phyloP scores from a whole-genome alignment of 2,329 filamentous ascomycete genomes.

The Colletotrichum horii region DNA sequence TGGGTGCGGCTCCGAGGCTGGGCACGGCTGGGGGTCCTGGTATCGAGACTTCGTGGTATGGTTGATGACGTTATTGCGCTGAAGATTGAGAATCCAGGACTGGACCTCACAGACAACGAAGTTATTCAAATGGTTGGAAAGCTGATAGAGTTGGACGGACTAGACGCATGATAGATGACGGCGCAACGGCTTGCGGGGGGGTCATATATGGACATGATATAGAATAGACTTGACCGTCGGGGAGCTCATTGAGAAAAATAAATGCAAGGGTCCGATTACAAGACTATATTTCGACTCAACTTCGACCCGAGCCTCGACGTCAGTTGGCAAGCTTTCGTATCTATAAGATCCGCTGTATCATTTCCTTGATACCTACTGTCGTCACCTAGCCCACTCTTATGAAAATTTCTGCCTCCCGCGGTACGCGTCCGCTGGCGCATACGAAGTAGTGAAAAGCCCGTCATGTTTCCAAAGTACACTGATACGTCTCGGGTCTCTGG shows the following conservation, averaged over 20 bases:
- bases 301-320: not conserved
- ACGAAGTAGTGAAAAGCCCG: not conserved
- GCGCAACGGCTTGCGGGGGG: not conserved
- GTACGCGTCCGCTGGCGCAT: not conserved
- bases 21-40: constrained; percentile 91
- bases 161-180: constrained; percentile 62
- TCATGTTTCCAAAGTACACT: not conserved
- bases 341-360: not conserved
- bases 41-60: constrained; percentile 82
- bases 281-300: not conserved
- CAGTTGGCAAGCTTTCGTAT: not conserved
- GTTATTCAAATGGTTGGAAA: constrained; percentile 80
- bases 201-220: not conserved
- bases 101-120: constrained; percentile 63
- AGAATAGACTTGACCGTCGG: not conserved
- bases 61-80: constrained; percentile 82
- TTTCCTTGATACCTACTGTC: not conserved
- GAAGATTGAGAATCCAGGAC: constrained; percentile 77
- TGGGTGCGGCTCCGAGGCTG: constrained; percentile 89
- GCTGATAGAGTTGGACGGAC: constrained; percentile 87
- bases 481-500: not conserved
- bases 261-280: not conserved
- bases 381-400: not conserved
- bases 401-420: not conserved
- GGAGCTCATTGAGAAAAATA: not conserved